These are phyloP conservation scores for Nitzschia sp. DNA, from an alignment of 108 stramenopile species.

Conservation along the genomic window DNA sequence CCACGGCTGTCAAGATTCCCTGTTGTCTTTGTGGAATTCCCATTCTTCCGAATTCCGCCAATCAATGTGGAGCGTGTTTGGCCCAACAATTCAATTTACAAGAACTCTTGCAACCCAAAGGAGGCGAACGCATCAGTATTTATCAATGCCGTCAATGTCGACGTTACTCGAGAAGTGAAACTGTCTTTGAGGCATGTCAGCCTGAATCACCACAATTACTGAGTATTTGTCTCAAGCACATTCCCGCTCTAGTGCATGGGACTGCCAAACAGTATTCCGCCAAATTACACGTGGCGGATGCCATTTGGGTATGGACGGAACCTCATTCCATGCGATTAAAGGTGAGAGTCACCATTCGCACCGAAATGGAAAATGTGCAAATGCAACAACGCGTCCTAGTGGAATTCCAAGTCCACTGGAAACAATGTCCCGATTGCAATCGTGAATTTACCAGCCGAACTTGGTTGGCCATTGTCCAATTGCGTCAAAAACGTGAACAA, in stretches of 20 bases:
- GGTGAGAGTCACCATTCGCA: constrained; percentile 88
- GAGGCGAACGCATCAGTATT: constrained; percentile 44
- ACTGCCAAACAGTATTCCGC: constrained; percentile 29
- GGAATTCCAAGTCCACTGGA: constrained; percentile 89
- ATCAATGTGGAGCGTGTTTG: constrained; percentile 82
- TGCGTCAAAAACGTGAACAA: constrained; percentile 75
- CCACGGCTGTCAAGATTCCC: constrained; percentile 54
- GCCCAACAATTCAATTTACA: constrained; percentile 62
- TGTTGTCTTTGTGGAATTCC: constrained; percentile 79
- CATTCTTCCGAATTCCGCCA: constrained; percentile 84
- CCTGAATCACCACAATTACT: constrained; percentile 92
- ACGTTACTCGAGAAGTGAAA: constrained; percentile 53
- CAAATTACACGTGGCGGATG: constrained; percentile 79
- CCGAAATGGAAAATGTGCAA: constrained; percentile 76
- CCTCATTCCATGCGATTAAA: constrained; percentile 94
- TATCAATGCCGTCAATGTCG: constrained; percentile 94
- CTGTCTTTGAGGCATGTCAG: constrained; percentile 61
- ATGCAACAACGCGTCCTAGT: constrained; percentile 93
- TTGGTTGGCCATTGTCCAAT: constrained; percentile 84
- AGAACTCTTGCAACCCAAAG: constrained; percentile 56
- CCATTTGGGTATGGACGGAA: constrained; percentile 98
- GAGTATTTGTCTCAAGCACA: constrained; percentile 90
- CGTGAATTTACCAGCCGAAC: constrained; percentile 83
- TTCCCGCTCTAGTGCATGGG: constrained; percentile 76
- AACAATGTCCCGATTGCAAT: constrained; percentile 93